Percentiles rank a stretch among this genome's conserved stretches.
These are phyloP conservation scores for Crassisporium funariophilum DNA, from an alignment of 768 basidiomycete genomes.

Conservation along the genomic window DNA sequence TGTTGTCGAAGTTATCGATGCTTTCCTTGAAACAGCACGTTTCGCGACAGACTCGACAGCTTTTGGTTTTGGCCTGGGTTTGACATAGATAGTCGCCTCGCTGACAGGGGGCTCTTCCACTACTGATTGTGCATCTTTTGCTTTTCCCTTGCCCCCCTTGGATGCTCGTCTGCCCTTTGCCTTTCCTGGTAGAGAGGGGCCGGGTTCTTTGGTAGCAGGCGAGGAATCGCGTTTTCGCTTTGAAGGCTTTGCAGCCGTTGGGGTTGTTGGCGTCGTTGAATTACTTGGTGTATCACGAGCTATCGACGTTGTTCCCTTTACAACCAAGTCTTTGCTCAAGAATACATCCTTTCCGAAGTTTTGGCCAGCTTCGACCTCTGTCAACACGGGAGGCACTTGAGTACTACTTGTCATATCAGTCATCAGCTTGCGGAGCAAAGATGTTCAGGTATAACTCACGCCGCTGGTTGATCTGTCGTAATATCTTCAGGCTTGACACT, in stretches of 20 bases:
- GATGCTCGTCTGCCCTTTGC: constrained; percentile 11
- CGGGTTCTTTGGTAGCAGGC: constrained; percentile 1
- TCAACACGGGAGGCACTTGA: too few relatives aligned
- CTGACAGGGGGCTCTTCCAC: constrained; percentile 7
- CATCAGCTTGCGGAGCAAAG: too few relatives aligned
- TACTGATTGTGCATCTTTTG: constrained; percentile 4
- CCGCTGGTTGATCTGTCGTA: too few relatives aligned
- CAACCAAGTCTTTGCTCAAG: too few relatives aligned
- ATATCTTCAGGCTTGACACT: too few relatives aligned
- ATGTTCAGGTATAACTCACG: too few relatives aligned
- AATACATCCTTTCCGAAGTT: too few relatives aligned
- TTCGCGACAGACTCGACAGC: constrained; percentile 5
- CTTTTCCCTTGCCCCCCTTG: constrained; percentile 14
- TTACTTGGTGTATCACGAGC: background rate
- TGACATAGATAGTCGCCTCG: constrained; percentile 24
- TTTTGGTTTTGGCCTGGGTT: constrained; percentile 33
- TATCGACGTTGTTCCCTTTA: too few relatives aligned
- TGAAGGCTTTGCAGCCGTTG: background rate
- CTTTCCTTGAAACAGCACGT: background rate
- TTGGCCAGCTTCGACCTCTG: too few relatives aligned
- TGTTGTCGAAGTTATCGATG: constrained; percentile 9
- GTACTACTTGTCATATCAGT: too few relatives aligned
- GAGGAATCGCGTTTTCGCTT: constrained; percentile 20
- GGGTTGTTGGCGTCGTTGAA: background rate
- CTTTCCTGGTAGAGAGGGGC: constrained; percentile 6